Evolutionary conservation across 75 land plant species (phyloP).

Genomic region (Cryptomeria japonica): DNA sequence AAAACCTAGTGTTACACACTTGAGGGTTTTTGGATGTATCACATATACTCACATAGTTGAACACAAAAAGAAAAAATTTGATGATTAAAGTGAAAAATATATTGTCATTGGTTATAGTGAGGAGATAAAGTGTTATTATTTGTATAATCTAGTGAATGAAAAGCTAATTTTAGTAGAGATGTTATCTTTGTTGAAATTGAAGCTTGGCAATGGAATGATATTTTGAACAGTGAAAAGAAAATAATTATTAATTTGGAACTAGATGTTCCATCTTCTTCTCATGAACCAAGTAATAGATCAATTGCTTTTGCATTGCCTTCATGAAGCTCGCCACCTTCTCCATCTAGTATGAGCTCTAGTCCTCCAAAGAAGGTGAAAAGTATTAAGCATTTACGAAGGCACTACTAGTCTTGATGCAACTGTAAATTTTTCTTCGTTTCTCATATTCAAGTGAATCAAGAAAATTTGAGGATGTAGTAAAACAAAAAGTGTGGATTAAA

Average conservation of each 20-base stretch:
- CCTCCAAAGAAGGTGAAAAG: background rate
- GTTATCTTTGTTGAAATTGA: background rate
- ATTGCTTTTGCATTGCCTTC: background rate
- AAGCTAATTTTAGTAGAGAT: background rate
- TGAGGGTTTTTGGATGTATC: too few relatives aligned
- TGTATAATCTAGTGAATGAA: background rate
- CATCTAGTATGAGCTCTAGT: background rate
- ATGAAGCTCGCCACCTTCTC: background rate
- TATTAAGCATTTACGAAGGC: background rate
- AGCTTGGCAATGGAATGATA: too few relatives aligned
- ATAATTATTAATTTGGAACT: background rate
- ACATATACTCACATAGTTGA: background rate
- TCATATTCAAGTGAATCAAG: too few relatives aligned
- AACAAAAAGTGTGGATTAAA: too few relatives aligned
- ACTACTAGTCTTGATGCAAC: background rate
- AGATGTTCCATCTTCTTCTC: background rate
- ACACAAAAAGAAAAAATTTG: too few relatives aligned
- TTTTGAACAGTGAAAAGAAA: too few relatives aligned
- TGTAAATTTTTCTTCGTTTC: too few relatives aligned
- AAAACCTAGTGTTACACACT: too few relatives aligned
- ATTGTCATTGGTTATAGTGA: too few relatives aligned
- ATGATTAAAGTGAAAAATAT: too few relatives aligned
- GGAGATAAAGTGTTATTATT: background rate
- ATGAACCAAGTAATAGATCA: background rate
- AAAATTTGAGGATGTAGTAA: too few relatives aligned